Conservation (phyloP, 1,139 yeast species). For the Suhomyces anneliseae region DNA sequence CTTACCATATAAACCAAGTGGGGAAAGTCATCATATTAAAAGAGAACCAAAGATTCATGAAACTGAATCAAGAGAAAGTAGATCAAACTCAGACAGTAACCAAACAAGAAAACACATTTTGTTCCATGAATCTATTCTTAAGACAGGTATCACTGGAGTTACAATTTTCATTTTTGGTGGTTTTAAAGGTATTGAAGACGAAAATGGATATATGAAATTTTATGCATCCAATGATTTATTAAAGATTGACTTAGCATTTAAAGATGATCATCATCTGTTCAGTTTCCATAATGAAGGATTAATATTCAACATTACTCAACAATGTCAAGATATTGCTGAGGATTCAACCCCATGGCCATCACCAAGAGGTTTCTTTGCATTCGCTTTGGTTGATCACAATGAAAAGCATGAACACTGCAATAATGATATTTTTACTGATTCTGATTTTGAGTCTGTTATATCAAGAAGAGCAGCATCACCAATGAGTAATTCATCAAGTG, state of each 20-base stretch:
- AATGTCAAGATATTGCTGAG: slow-evolving; percentile 12
- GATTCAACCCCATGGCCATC: slow-evolving; percentile 27
- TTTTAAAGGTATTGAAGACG: slow-evolving; percentile 22
- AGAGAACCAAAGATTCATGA: background rate
- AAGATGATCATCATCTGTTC: slow-evolving; percentile 15
- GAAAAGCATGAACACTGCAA: slow-evolving; percentile 17
- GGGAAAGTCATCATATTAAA: background rate
- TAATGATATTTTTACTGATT: slow-evolving; percentile 4
- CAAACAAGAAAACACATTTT: slow-evolving; percentile 7
- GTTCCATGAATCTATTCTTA: slow-evolving; percentile 15
- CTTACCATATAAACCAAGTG: background rate
- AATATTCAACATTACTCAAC: slow-evolving; percentile 16
- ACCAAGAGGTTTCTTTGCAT: slow-evolving; percentile 46
- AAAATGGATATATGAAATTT: slow-evolving; percentile 23
- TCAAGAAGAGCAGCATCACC: slow-evolving; percentile 9
- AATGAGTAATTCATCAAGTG: slow-evolving; percentile 7
- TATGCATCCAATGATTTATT: slow-evolving; percentile 38
- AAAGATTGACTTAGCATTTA: slow-evolving; percentile 33
- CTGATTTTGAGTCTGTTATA: slow-evolving; percentile 1
- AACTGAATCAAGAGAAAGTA: background rate
- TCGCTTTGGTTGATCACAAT: slow-evolving; percentile 28
- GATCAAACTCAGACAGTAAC: background rate
- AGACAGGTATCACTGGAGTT: slow-evolving; percentile 21
- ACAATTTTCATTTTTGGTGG: slow-evolving; percentile 47
- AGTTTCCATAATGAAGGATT: slow-evolving; percentile 26